Base-by-base conservation (phyloP, 163 green algal species). In the Chlamydomonas reinhardtii region DNA sequence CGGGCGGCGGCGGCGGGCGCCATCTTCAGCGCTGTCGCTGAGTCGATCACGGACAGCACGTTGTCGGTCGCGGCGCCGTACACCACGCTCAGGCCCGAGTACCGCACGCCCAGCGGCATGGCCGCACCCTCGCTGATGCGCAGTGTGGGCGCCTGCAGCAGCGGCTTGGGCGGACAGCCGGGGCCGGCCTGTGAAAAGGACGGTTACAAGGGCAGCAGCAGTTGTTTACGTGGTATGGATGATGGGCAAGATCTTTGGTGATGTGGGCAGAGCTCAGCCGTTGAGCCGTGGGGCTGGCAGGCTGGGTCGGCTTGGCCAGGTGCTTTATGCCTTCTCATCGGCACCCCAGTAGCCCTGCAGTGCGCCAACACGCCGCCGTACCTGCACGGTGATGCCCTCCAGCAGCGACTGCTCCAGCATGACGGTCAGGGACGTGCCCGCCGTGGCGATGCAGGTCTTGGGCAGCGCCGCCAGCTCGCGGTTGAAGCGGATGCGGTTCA, bases 1-100 rank as follows among this genome's bases (percentile, higher is more conserved):
- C 65, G 64, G 27, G 74, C 15, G 8, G 27, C 65, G 66, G 62
- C 66, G 31, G 25, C 31, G 4, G 78, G 78, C 20, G 52, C 78
- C 78, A 85, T 85, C 31, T 70, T 69, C 3, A 85, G 66, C 11
- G 78, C 78, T 0, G 66, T 25, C 3, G 65, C 48, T 0, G 66
- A 76, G 62, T 85, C 78, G 66, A 85, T 76, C 2, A 85, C 78
- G 12, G 78, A 68, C 31, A 85, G 78, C 64, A 85, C 68, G 29
- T 76, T 52, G 5, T 66, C 78, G 56, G 66, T 85, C 52, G 78
- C 78, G 14, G 31, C 37, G 48, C 78, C 78, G 34, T 85, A 85
- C 22, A 85, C 78, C 6, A 85, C 52, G 37, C 78, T 85, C 78
- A 76, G 66, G 20, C 78, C 78, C 19, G 78, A 85, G 66, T 77